Evolutionary conservation across 2,329 filamentous ascomycete genomes (phyloP), one percentile per base, ranked within the genome.

Genomic region (Colletotrichum tamarilloi): DNA sequence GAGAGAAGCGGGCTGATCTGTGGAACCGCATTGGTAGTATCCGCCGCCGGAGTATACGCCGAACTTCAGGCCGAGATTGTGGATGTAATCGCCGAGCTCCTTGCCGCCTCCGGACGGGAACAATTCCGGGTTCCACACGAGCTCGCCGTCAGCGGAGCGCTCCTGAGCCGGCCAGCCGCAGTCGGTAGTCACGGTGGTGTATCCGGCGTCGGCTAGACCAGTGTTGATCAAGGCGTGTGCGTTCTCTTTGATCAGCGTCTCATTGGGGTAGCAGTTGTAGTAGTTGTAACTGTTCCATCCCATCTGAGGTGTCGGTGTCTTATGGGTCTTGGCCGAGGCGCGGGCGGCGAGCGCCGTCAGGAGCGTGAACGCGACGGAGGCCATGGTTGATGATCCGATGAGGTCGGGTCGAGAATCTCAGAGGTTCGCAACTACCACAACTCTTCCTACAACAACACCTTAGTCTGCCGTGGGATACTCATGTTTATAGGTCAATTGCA

Each of bases 271-370:
- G 77, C 88, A 90, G 62, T 80, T 82, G 78, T 88, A 89, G 53
- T 86, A 82, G 67, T 92, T 92, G 75, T 91, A 91, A 2, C 85
- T 87, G 73, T 91, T 91, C 89, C 89, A 91, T 14, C 88, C 84
- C 85, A 86, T 85, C 0, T 83, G 82, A 2, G 85, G 85, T 1
- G 83, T 83, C 5, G 78, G 75, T 1, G 80, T 80, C 30, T 73
- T 78, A 55, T 72, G 59, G 11, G 74, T 75, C 60, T 52, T 72
- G 65, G 73, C 73, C 65, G 46, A 68, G 30, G 64, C 67, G 22
- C n/a, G 71, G 2, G 32, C 32, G 6, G 56, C 67, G 56, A 73
- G 56, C 6, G 60, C 60, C 56, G 62, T 57, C 35, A 73, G 55
- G 14, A 73, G 55, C 22, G 49, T 38, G 32, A 73, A 28, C 4